These are phyloP conservation scores for Lentinula sp. DNA, from an alignment of 768 basidiomycete genomes.

Conservation along the genomic window DNA sequence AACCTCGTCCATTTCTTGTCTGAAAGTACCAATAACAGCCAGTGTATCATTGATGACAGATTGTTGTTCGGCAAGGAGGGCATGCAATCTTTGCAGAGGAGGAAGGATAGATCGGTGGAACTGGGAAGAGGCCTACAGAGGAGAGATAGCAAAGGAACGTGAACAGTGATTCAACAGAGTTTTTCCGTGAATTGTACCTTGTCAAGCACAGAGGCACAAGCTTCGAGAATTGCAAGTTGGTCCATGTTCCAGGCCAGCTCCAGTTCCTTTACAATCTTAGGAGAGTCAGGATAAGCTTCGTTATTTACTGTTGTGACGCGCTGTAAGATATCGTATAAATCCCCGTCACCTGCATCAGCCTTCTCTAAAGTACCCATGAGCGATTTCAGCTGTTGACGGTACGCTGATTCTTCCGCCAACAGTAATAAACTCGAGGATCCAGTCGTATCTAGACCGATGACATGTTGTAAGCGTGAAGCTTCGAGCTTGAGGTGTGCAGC, in stretches of 20 bases:
- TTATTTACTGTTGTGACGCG: background rate
- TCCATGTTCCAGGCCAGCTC: slow-evolving; percentile 26
- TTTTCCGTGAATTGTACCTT: slow-evolving; percentile 12
- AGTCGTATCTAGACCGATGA: background rate
- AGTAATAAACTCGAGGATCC: background rate
- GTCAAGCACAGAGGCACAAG: slow-evolving; percentile 17
- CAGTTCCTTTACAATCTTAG: slow-evolving; percentile 18
- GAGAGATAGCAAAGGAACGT: background rate
- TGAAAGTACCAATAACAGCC: slow-evolving; percentile 24
- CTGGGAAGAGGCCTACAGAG: slow-evolving; percentile 13
- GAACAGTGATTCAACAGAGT: background rate
- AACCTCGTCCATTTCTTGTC: slow-evolving; percentile 26
- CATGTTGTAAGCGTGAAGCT: background rate
- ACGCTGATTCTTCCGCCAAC: background rate
- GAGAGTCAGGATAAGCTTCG: background rate
- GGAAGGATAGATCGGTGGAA: slow-evolving; percentile 17
- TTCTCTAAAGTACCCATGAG: background rate
- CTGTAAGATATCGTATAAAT: slow-evolving; percentile 4
- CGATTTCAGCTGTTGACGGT: background rate
- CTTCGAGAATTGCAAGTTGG: slow-evolving; percentile 19
- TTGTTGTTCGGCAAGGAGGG: slow-evolving; percentile 11
- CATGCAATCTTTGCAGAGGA: slow-evolving; percentile 18
- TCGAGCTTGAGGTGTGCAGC: background rate
- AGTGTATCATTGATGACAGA: slow-evolving; percentile 20
- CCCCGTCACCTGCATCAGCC: background rate